These are phyloP conservation scores for Tribonema minus DNA, from an alignment of 108 stramenopile genomes.

Conservation along the genomic window DNA sequence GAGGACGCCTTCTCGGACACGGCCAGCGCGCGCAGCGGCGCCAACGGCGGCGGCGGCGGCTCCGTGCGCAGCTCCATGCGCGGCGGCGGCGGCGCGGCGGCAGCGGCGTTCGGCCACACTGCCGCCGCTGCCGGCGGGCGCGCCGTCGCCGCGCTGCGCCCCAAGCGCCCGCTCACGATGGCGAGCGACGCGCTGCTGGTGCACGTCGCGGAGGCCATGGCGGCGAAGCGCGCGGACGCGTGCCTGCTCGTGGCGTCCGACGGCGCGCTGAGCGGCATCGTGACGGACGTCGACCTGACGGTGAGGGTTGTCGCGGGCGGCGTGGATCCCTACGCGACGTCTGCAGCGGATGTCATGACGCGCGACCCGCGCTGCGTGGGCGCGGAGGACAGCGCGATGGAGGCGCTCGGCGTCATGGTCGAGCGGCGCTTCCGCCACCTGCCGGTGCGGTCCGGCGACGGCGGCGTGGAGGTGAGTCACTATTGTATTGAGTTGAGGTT, in stretches of 20 bases:
- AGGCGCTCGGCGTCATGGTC: conserved; percentile 80
- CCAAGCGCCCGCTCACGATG: too few species aligned
- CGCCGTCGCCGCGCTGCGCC: too few species aligned
- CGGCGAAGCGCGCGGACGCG: conserved; percentile 9
- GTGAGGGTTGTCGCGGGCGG: conserved; percentile 73
- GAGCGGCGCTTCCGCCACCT: conserved; percentile 86
- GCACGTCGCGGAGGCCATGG: conserved; percentile 58
- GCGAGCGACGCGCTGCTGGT: too few species aligned
- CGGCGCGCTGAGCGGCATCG: conserved; percentile 37
- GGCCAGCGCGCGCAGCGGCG: background rate
- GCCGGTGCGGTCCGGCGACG: conserved; percentile 73
- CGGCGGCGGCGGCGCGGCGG: too few species aligned
- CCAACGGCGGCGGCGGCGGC: too few species aligned
- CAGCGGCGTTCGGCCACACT: too few species aligned
- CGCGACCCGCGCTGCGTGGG: conserved; percentile 74
- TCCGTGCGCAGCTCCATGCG: too few species aligned
- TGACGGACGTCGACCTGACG: conserved; percentile 53
- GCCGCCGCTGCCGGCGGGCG: too few species aligned
- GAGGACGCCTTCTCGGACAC: too few species aligned
- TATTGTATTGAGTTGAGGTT: too few species aligned
- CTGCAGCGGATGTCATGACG: conserved; percentile 77
- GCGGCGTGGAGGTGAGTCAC: too few species aligned
- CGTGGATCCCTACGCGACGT: conserved; percentile 65
- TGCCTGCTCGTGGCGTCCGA: conserved; percentile 1
- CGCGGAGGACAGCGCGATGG: conserved; percentile 20